Evolutionary conservation across 768 basidiomycete genomes (phyloP), one percentile per base, ranked within the genome.

Genomic region (Leucogyrophana mollusca): DNA sequence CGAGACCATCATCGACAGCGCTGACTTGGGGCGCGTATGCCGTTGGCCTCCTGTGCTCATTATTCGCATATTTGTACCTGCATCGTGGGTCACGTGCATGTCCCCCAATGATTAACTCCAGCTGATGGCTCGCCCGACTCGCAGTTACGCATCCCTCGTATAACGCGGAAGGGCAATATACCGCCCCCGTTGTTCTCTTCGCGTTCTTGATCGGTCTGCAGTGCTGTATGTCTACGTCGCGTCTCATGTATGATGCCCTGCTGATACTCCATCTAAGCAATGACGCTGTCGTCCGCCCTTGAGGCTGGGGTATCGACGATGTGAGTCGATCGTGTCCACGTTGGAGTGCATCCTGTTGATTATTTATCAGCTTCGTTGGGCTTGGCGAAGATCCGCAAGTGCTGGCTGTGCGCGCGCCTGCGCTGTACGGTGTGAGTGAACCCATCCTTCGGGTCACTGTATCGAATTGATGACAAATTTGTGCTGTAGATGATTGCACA

Each of bases 231-330:
- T 54, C n/a, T 9, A 17, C n/a, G 16, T 23, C 35, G 41, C 40
- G 24, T 34, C 13, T 18, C 23, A 24, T 10, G 36, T 40, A 35
- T 11, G 37, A 32, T 16, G 36, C 36, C 35, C 35, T 46, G 23
- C 16, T 18, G 11, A 43, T 27, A 46, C 52, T 47, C 45, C 23
- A 51, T 34, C 20, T 34, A 50, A 87, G 85, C 80, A 13, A 63
- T 86, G 50, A 87, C 86, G 5, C 67, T 88, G 50, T 79, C 80
- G 2, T 83, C 84, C 10, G 81, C 85, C 3, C 82, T 90, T 54
- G 89, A 92, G 59, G 89, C 88, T 11, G 91, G 90, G 40, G 90
- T 93, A 1, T 91, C 89, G 2, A 92, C 90, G 2, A 90, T 92
- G 82, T 89, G 62, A 52, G 78, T n/a, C 59, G 21, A 27, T 22